A percentile compares a stretch with the other conserved stretches of the same genome.
These are phyloP conservation scores for Candida methanosorbosa DNA, from an alignment of 805 yeast species.

Conservation along the genomic window DNA sequence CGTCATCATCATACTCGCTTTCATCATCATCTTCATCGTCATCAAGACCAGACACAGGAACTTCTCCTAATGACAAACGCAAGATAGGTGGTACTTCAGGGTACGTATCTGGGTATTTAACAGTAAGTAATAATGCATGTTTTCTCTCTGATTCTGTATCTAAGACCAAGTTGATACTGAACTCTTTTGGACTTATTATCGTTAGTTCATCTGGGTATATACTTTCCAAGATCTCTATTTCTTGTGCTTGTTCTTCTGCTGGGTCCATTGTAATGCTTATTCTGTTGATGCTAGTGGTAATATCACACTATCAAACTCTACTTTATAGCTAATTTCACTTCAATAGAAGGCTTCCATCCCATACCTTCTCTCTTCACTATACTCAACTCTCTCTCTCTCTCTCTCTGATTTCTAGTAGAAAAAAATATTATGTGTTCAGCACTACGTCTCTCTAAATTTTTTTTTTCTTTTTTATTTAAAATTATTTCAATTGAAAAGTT, in stretches of 20 bases:
- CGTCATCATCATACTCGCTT: slow-evolving; percentile 22
- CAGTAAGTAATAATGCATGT: slow-evolving; percentile 50
- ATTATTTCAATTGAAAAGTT: too few relatives aligned
- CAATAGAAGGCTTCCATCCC: too few relatives aligned
- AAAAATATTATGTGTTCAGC: neutral
- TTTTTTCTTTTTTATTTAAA: too few relatives aligned
- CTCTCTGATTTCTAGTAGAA: neutral
- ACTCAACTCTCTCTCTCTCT: neutral
- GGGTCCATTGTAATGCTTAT: slow-evolving; percentile 48
- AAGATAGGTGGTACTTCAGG: slow-evolving; percentile 75
- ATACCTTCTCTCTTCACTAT: too few relatives aligned
- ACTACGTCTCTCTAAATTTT: neutral
- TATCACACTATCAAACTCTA: too few relatives aligned
- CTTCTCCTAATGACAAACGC: slow-evolving; percentile 25
- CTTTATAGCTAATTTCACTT: too few relatives aligned
- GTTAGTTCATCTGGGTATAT: slow-evolving; percentile 88
- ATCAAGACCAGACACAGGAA: slow-evolving; percentile 16
- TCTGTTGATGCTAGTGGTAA: too few relatives aligned
- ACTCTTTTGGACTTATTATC: slow-evolving; percentile 36
- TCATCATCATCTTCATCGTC: slow-evolving; percentile 14
- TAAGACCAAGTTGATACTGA: slow-evolving; percentile 48
- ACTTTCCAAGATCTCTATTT: slow-evolving; percentile 79
- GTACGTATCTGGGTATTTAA: slow-evolving; percentile 67
- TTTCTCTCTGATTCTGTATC: slow-evolving; percentile 59
- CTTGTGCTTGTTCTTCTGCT: slow-evolving; percentile 80